Percentiles rank a stretch among this genome's conserved stretches.
These are phyloP conservation scores for Berberis thunbergii DNA, from an alignment of 164 flowering plant genomes.

Conservation along the genomic window DNA sequence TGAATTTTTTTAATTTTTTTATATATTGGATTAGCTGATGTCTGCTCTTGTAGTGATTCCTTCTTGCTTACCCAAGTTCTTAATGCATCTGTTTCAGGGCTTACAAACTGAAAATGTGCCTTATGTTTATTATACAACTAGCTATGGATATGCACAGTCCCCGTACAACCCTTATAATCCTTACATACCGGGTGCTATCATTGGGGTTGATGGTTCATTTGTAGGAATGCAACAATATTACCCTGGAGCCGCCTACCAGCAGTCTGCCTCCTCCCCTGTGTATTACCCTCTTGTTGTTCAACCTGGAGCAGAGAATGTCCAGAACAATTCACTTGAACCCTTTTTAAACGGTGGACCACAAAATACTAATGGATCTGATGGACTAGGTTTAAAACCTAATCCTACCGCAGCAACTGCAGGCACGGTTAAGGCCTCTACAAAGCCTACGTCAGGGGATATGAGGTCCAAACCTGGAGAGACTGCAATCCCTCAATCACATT, in stretches of 20 bases:
- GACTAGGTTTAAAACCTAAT: constrained; percentile 30
- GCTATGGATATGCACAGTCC: constrained; percentile 78
- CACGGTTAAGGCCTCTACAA: constrained; percentile 18
- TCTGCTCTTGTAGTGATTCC: neutral
- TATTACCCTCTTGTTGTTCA: constrained; percentile 46
- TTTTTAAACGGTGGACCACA: constrained; percentile 23
- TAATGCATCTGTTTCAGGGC: constrained; percentile 39
- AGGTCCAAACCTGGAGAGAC: constrained; percentile 9
- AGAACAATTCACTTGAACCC: constrained; percentile 29
- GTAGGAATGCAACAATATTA: constrained; percentile 57
- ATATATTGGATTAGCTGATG: neutral
- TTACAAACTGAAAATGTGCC: constrained; percentile 62
- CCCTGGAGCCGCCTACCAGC: constrained; percentile 43
- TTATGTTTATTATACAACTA: constrained; percentile 72
- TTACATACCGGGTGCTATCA: constrained; percentile 73
- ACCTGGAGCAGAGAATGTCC: constrained; percentile 31
- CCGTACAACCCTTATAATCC: constrained; percentile 88
- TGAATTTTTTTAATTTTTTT: neutral
- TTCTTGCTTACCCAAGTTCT: neutral
- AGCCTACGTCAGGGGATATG: constrained; percentile 13
- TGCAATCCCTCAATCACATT: constrained; percentile 21
- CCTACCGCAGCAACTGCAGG: constrained; percentile 28
- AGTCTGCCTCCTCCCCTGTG: constrained; percentile 29
- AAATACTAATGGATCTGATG: constrained; percentile 25
- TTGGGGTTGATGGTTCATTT: constrained; percentile 55